Evolutionary conservation across 805 yeast species (phyloP).

Genomic region (Hanseniaspora thailandica): DNA sequence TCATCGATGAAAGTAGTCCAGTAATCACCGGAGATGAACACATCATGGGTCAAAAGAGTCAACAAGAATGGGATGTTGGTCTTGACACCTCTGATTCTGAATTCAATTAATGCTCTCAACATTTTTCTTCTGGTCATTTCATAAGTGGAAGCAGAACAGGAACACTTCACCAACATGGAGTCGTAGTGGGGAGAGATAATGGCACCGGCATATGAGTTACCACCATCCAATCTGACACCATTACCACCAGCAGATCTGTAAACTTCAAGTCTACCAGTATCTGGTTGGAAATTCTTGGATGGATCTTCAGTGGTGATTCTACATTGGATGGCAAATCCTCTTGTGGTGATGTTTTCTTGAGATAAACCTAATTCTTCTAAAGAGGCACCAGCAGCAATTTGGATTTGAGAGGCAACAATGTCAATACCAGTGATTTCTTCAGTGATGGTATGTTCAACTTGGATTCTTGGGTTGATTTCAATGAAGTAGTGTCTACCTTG

Average conservation of each 20-base stretch:
- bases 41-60: conserved; percentile 80
- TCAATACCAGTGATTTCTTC: conserved; percentile 98
- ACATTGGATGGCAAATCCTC: conserved; percentile 98
- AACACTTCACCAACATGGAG: conserved; percentile 94
- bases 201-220: conserved; percentile 95
- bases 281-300: conserved; percentile 91
- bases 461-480: conserved; percentile 96
- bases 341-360: conserved; percentile 87
- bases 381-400: conserved; percentile 96
- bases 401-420: conserved; percentile 95
- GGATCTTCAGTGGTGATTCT: conserved; percentile 99
- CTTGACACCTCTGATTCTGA: conserved; percentile 97
- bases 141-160: conserved; percentile 92
- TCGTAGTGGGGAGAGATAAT: conserved; percentile 95
- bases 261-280: conserved; percentile 95
- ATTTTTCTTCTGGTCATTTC: conserved; percentile 96
- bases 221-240: conserved; percentile 97
- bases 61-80: conserved; percentile 94
- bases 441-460: conserved; percentile 96
- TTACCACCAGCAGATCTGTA: conserved; percentile 98
- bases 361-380: conserved; percentile 80
- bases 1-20: conserved; percentile 99
- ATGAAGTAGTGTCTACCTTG: conserved; percentile 94
- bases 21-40: conserved; percentile 74
- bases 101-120: conserved; percentile 92